Conservation (phyloP, 148 eudicot genomes). For the Polygonum maritimum region DNA sequence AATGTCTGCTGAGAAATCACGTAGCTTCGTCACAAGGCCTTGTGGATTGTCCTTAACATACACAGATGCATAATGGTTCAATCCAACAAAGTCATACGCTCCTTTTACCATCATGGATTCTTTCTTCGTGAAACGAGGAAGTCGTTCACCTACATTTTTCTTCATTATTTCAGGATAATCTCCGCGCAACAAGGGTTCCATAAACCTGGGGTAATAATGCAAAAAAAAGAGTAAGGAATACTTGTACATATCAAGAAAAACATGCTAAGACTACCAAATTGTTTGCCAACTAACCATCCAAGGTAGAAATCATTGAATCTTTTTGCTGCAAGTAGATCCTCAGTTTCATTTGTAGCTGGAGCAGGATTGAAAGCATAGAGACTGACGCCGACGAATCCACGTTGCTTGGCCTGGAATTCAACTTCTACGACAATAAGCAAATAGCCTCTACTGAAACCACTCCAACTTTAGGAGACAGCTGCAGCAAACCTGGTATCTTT, state of each 20-base stretch:
- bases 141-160: conserved; percentile 27
- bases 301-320: conserved; percentile 40
- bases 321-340: conserved; percentile 38
- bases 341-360: conserved; percentile 31
- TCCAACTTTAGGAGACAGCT: neutral
- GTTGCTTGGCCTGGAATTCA: conserved; percentile 35
- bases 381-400: conserved; percentile 48
- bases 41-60: conserved; percentile 28
- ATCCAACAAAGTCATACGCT: conserved; percentile 50
- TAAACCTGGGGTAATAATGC: conserved; percentile 26
- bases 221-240: neutral
- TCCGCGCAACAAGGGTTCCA: conserved; percentile 45
- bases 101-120: conserved; percentile 43
- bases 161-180: conserved; percentile 53
- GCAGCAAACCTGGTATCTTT: conserved; percentile 37
- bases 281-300: conserved; percentile 41
- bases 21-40: conserved; percentile 11
- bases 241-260: neutral
- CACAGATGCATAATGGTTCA: conserved; percentile 35
- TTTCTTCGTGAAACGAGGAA: conserved; percentile 35
- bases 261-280: neutral
- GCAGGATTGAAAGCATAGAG: conserved; percentile 19
- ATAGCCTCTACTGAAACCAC: neutral
- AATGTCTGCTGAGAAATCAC: conserved; percentile 36
- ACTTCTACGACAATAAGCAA: neutral